Conservation (phyloP, 108 stramenopile species). For the Skeletonema menzelii region DNA sequence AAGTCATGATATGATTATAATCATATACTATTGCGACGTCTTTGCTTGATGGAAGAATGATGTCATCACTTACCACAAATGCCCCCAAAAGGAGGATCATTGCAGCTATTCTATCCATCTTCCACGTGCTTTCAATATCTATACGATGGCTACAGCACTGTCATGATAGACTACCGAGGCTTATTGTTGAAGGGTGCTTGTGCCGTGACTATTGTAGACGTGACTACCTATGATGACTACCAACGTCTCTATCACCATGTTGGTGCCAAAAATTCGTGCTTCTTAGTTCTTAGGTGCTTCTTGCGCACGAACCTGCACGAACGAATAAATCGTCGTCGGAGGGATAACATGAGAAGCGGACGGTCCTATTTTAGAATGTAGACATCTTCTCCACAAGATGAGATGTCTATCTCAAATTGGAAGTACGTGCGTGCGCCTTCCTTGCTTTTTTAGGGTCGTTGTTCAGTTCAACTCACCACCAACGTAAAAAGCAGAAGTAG, state of each 20-base stretch:
- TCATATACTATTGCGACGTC: background rate
- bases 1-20: background rate
- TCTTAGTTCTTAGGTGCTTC: no score
- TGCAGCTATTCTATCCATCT: constrained; percentile 86
- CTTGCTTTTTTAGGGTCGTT: no score
- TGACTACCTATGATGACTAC: background rate
- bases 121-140: background rate
- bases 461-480: no score
- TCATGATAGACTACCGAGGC: background rate
- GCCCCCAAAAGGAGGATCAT: constrained; percentile 79
- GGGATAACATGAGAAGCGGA: no score
- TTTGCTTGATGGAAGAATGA: background rate
- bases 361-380: no score
- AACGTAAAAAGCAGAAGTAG: no score
- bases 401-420: no score
- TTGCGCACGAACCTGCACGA: no score
- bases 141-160: background rate
- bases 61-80: constrained; percentile 69
- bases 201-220: no score
- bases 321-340: no score
- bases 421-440: no score
- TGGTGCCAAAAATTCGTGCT: background rate
- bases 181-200: background rate
- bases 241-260: background rate
- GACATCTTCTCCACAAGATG: no score